These are phyloP conservation scores for Ustilago cynodontis DNA, from an alignment of 1,284 basidiomycete genomes.

Conservation along the genomic window DNA sequence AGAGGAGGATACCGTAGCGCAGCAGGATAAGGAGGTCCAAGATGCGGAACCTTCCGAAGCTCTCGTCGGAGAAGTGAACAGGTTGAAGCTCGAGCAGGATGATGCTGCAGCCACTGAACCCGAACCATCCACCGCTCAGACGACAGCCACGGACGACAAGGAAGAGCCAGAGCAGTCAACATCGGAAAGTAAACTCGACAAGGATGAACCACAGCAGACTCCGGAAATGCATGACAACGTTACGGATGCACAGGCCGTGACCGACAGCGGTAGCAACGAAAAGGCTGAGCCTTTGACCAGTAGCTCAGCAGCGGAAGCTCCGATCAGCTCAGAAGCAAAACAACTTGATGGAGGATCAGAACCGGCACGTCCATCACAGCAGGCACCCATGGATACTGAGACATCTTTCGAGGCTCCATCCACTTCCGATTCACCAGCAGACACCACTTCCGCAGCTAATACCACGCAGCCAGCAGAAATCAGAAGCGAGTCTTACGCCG, in stretches of 20 bases:
- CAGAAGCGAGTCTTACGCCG: neutral
- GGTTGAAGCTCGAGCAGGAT: conserved; percentile 6
- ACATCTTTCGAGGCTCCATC: neutral
- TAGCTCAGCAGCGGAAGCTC: conserved; percentile 10
- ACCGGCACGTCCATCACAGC: neutral
- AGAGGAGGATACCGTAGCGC: neutral
- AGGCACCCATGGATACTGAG: neutral
- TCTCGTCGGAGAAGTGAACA: conserved; percentile 14
- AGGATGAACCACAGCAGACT: neutral
- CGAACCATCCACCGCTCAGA: neutral
- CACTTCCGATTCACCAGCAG: neutral
- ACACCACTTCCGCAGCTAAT: neutral
- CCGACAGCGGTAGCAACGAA: neutral
- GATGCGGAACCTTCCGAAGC: neutral
- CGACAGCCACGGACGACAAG: neutral
- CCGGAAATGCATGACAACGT: neutral
- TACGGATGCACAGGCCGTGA: neutral
- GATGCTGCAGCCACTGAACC: neutral
- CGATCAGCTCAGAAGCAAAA: neutral
- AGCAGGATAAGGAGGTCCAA: neutral
- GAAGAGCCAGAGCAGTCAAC: neutral
- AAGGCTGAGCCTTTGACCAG: neutral
- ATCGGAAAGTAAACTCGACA: neutral
- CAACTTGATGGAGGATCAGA: neutral
- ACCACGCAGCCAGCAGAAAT: neutral